A percentile compares a stretch with the other conserved stretches of the same genome.
These are phyloP conservation scores for Cajanus cajan DNA, from an alignment of 306 rosid species.

Conservation along the genomic window DNA sequence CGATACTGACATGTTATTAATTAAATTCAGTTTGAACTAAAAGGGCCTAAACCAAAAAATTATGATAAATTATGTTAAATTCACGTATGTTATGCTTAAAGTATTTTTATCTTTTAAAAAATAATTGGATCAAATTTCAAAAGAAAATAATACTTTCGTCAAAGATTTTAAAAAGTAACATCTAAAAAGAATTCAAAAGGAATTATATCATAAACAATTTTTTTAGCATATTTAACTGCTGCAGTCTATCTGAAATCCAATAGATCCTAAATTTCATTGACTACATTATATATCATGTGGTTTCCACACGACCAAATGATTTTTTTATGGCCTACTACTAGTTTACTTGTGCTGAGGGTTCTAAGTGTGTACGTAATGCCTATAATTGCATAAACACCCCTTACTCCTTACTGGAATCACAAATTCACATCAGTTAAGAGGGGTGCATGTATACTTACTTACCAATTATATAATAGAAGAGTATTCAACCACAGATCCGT, in stretches of 20 bases:
- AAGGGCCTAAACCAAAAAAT: too few species aligned
- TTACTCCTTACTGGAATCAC: constrained; percentile 9
- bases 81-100: too few species aligned
- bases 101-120: neutral
- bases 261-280: neutral
- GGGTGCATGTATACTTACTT: constrained; percentile 9
- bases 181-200: neutral
- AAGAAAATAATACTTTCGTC: neutral
- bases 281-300: too few species aligned
- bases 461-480: neutral
- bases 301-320: neutral
- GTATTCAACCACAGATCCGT: neutral
- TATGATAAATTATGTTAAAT: too few species aligned
- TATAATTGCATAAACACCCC: constrained; percentile 11
- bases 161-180: neutral
- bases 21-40: too few species aligned
- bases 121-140: neutral
- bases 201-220: too few species aligned
- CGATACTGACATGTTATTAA: too few species aligned
- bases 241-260: neutral
- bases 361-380: constrained; percentile 9
- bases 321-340: neutral
- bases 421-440: constrained; percentile 24
- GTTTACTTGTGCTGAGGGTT: neutral
- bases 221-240: too few species aligned